Evolutionary conservation across 2,329 filamentous ascomycete genomes (phyloP).

Genomic region (Colletotrichum destructivum): DNA sequence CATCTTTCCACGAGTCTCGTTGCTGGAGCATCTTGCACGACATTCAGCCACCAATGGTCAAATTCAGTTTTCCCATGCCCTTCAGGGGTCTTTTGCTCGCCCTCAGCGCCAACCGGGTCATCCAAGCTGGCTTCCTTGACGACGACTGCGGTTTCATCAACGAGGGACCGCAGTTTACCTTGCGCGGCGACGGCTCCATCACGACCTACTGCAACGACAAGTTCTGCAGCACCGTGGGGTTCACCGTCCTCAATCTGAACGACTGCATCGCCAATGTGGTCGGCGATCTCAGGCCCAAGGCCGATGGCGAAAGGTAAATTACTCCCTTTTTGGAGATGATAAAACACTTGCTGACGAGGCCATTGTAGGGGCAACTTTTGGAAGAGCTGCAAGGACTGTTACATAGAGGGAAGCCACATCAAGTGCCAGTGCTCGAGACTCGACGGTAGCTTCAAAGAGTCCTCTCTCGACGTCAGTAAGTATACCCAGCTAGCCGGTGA

Average conservation of each 20-base stretch:
- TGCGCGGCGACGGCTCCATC: slow-evolving; percentile 28
- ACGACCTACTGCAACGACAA: slow-evolving; percentile 36
- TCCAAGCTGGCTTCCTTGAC: slow-evolving; percentile 23
- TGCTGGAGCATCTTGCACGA: background rate
- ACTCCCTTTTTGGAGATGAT: background rate
- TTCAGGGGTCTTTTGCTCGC: background rate
- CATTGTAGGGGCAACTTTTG: slow-evolving; percentile 5
- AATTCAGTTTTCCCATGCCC: too few species aligned
- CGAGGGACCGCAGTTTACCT: slow-evolving; percentile 10
- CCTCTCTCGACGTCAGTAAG: slow-evolving; percentile 31
- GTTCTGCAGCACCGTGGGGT: slow-evolving; percentile 15
- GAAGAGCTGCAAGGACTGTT: slow-evolving; percentile 34
- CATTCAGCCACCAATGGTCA: background rate
- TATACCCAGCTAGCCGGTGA: background rate
- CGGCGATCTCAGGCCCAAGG: slow-evolving; percentile 11
- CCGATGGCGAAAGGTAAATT: background rate
- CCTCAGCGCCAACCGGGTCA: background rate
- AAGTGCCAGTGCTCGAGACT: slow-evolving; percentile 23
- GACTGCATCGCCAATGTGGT: slow-evolving; percentile 30
- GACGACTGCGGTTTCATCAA: slow-evolving; percentile 31
- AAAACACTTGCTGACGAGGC: background rate
- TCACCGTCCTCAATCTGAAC: slow-evolving; percentile 34
- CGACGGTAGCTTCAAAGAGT: slow-evolving; percentile 19
- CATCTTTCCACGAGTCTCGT: background rate
- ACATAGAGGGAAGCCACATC: slow-evolving; percentile 4